Conservation (phyloP, 148 eudicot species). For the Pouteria glomerata region DNA sequence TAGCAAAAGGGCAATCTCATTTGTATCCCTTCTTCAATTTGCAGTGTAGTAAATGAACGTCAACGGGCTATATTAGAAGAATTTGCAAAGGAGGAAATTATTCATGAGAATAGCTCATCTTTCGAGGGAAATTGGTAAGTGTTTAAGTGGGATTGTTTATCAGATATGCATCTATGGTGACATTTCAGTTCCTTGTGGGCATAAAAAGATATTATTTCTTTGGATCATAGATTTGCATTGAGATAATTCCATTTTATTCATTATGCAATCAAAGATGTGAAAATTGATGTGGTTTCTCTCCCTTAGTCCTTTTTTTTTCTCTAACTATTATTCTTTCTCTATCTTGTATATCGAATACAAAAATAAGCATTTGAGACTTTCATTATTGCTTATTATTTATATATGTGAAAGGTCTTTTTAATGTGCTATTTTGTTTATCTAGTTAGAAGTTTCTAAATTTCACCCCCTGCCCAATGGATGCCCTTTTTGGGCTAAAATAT, state of each 20-base stretch:
- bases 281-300: constrained; percentile 5
- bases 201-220: neutral
- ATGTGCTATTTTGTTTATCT: neutral
- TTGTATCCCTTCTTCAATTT: constrained; percentile 10
- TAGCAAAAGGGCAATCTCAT: constrained; percentile 5
- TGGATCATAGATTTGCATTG: neutral
- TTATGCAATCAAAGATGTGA: neutral
- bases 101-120: constrained; percentile 37
- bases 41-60: constrained; percentile 70
- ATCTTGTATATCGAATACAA: neutral
- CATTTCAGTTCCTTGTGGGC: neutral
- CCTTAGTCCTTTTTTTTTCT: neutral
- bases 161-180: neutral
- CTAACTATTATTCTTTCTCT: neutral
- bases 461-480: neutral
- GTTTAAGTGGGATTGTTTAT: neutral
- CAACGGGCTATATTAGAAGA: constrained; percentile 91
- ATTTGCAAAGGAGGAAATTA: constrained; percentile 73
- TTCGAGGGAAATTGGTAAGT: constrained; percentile 66
- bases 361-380: neutral
- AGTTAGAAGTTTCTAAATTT: neutral
- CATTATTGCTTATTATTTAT: neutral
- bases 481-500: neutral
- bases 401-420: neutral
- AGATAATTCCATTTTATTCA: neutral